These are phyloP conservation scores for Arthrobotrys conoides DNA, from an alignment of 2,329 filamentous ascomycete species.

Conservation along the genomic window DNA sequence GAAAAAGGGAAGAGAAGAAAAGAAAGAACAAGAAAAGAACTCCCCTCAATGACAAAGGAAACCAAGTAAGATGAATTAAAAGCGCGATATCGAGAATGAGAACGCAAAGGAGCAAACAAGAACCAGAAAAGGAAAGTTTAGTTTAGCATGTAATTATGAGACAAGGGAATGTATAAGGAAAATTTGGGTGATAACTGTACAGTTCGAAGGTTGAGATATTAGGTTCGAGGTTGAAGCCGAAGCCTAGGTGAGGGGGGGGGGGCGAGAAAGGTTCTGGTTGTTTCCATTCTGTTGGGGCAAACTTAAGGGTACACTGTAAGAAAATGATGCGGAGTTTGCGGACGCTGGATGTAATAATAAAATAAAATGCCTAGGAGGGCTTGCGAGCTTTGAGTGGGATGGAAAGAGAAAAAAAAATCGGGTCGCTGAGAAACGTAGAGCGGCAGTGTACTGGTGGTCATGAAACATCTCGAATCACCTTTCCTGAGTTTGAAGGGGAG, in stretches of 20 bases:
- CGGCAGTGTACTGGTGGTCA: slow-evolving; percentile 54
- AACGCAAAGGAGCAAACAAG: slow-evolving; percentile 50
- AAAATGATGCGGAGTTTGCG: slow-evolving; percentile 24
- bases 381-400: slow-evolving; percentile 22
- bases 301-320: background rate
- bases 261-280: slow-evolving; percentile 1
- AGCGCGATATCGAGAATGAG: slow-evolving; percentile 39
- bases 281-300: slow-evolving; percentile 16
- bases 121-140: slow-evolving; percentile 11
- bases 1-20: slow-evolving; percentile 9
- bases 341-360: slow-evolving; percentile 41
- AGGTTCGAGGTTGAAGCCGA: background rate
- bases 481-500: slow-evolving; percentile 20
- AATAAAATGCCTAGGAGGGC: slow-evolving; percentile 37
- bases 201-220: slow-evolving; percentile 35
- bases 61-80: slow-evolving; percentile 59
- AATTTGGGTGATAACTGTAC: slow-evolving; percentile 51
- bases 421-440: slow-evolving; percentile 56
- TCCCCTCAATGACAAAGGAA: slow-evolving; percentile 57
- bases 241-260: background rate
- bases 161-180: slow-evolving; percentile 35
- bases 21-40: slow-evolving; percentile 38
- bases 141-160: slow-evolving; percentile 32
- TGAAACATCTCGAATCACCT: slow-evolving; percentile 57
- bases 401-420: slow-evolving; percentile 32